phyloP scores from a whole-genome alignment of 148 eudicot species.

The Rhododendron williamsianum region DNA sequence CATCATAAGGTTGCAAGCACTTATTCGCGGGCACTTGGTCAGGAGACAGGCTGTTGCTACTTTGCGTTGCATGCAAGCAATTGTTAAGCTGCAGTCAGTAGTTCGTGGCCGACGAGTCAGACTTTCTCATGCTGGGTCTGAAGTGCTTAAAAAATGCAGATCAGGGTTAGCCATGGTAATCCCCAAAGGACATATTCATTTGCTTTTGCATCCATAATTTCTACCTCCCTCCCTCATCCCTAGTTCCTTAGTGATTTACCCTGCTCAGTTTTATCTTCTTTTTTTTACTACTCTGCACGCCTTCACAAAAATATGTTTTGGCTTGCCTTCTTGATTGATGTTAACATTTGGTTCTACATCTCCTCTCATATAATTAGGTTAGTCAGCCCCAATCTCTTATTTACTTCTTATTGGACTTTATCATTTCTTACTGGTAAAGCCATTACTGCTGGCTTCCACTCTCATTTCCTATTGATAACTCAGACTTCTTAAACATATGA shows the following conservation, averaged over 20 bases:
- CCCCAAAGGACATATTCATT: background rate
- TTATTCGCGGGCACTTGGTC: slow-evolving; percentile 66
- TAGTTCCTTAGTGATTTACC: background rate
- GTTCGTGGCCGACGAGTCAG: slow-evolving; percentile 49
- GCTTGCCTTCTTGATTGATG: background rate
- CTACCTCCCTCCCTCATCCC: background rate
- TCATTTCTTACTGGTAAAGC: background rate
- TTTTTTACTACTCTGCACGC: background rate
- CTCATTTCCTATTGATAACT: background rate
- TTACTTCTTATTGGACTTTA: background rate
- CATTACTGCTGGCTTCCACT: background rate
- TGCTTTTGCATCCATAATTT: background rate
- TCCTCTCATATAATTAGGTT: background rate
- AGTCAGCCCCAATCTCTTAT: background rate
- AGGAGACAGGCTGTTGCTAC: slow-evolving; percentile 68
- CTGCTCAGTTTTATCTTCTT: background rate
- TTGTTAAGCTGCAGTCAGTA: slow-evolving; percentile 47
- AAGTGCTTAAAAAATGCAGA: slow-evolving; percentile 21
- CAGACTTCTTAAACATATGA: background rate
- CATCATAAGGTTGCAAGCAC: slow-evolving; percentile 70
- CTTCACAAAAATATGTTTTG: background rate
- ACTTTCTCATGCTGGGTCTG: slow-evolving; percentile 29
- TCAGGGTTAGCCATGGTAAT: slow-evolving; percentile 25
- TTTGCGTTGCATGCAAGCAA: slow-evolving; percentile 51
- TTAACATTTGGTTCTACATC: background rate